A percentile compares a stretch with the other conserved stretches of the same genome.
These are phyloP conservation scores for Hymenoscyphus albidus DNA, from an alignment of 2,329 filamentous ascomycete species.

Conservation along the genomic window DNA sequence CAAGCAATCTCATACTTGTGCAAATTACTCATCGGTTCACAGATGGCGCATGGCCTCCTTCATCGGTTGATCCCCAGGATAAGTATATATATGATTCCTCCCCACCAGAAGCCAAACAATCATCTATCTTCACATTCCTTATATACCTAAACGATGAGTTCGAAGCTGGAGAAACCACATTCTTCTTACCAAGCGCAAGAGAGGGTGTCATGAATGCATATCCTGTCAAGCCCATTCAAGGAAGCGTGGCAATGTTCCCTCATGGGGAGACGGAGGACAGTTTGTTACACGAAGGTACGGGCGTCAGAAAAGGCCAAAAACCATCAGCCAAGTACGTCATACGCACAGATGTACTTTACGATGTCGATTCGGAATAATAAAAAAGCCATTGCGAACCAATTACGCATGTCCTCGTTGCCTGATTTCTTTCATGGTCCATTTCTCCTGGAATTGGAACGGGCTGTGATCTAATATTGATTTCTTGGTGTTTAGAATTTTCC, in stretches of 20 bases:
- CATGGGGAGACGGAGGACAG: slow-evolving; percentile 65
- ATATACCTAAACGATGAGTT: slow-evolving; percentile 71
- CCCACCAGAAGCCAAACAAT: slow-evolving; percentile 55
- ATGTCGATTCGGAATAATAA: slow-evolving; percentile 41
- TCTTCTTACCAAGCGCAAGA: slow-evolving; percentile 60
- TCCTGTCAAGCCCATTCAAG: slow-evolving; percentile 64
- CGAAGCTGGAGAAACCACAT: slow-evolving; percentile 67
- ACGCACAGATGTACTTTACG: slow-evolving; percentile 67
- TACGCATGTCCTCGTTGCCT: no score
- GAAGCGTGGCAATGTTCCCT: slow-evolving; percentile 64
- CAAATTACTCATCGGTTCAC: neutral
- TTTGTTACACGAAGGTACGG: slow-evolving; percentile 66
- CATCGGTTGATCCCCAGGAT: slow-evolving; percentile 49
- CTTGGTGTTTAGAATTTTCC: no score
- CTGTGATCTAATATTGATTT: no score
- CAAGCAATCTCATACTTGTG: neutral
- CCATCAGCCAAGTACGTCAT: slow-evolving; percentile 62
- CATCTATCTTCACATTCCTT: slow-evolving; percentile 65
- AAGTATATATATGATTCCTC: slow-evolving; percentile 64
- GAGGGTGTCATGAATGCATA: slow-evolving; percentile 68
- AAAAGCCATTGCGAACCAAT: neutral
- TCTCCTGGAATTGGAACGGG: no score
- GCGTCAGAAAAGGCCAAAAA: slow-evolving; percentile 60
- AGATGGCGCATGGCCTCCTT: slow-evolving; percentile 70
- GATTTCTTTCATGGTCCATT: no score